A percentile compares a stretch with the other conserved stretches of the same genome.
These are phyloP conservation scores for Rhynchospora tenuis DNA, from an alignment of 176 grass and related monocot genomes.

Conservation along the genomic window DNA sequence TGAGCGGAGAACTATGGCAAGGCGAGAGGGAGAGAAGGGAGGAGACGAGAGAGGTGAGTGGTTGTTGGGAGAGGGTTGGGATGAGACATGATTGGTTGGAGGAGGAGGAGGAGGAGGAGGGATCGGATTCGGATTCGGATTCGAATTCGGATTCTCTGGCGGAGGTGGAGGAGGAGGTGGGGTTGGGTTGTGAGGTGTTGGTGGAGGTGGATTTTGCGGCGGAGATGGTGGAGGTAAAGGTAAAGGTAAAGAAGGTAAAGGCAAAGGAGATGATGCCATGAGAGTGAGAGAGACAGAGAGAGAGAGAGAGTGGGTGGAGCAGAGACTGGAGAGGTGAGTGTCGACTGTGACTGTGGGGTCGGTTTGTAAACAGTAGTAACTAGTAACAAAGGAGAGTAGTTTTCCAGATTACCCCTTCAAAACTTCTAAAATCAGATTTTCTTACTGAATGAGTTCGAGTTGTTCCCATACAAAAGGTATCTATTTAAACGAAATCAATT, in stretches of 20 bases:
- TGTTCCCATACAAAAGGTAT: too few relatives aligned
- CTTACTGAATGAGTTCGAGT: background rate
- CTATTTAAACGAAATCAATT: too few relatives aligned
- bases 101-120: background rate
- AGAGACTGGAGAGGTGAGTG: background rate
- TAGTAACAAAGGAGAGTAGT: too few relatives aligned
- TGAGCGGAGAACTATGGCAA: constrained; percentile 23
- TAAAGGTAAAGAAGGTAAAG: constrained; percentile 13
- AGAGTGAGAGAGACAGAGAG: background rate
- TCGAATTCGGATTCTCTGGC: background rate
- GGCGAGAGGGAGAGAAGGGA: constrained; percentile 8
- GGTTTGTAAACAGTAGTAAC: background rate
- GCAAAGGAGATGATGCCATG: constrained; percentile 29
- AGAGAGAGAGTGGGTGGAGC: background rate
- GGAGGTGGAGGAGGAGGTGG: background rate
- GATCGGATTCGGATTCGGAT: background rate
- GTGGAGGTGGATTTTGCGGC: background rate
- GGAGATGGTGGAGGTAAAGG: background rate
- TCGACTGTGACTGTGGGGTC: too few relatives aligned
- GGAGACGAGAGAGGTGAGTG: background rate
- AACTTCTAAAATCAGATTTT: background rate
- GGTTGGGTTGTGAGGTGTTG: background rate
- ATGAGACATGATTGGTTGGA: background rate
- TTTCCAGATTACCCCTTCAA: background rate
- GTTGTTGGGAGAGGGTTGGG: background rate